Evolutionary conservation across 1,284 basidiomycete genomes (phyloP).

Genomic region (Hemileia vastatrix): DNA sequence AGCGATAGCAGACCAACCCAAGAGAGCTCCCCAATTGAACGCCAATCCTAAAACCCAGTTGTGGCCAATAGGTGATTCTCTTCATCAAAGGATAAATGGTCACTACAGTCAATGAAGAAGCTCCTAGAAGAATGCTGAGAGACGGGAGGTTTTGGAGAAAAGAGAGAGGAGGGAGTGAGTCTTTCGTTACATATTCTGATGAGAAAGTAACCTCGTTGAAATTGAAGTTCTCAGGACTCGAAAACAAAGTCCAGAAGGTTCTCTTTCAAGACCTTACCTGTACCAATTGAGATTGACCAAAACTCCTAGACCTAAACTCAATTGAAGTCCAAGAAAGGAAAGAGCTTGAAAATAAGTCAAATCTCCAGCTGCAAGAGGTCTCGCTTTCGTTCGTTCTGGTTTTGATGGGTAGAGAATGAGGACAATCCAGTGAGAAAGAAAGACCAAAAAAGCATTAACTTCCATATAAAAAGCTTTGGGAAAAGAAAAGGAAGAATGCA

Average conservation of each 20-base stretch:
- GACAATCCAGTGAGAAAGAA: too few relatives aligned
- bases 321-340: slow-evolving; percentile 71
- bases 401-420: too few relatives aligned
- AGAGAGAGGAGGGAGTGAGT: too few relatives aligned
- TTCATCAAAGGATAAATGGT: slow-evolving; percentile 95
- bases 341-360: slow-evolving; percentile 70
- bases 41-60: slow-evolving; percentile 68
- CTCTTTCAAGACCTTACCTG: too few relatives aligned
- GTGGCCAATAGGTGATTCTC: slow-evolving; percentile 91
- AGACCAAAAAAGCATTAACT: too few relatives aligned
- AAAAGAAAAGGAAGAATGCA: too few relatives aligned
- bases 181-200: too few relatives aligned
- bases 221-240: too few relatives aligned
- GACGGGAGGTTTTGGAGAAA: too few relatives aligned
- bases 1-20: slow-evolving; percentile 91
- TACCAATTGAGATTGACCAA: slow-evolving; percentile 89
- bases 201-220: too few relatives aligned
- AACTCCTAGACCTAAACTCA: slow-evolving; percentile 75
- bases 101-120: slow-evolving; percentile 77
- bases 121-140: slow-evolving; percentile 84
- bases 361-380: slow-evolving; percentile 72
- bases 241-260: too few relatives aligned
- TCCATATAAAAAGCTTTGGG: too few relatives aligned
- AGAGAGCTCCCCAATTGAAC: slow-evolving; percentile 93
- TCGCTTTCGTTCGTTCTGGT: slow-evolving; percentile 64